phyloP scores from a whole-genome alignment of 2,329 filamentous ascomycete species.

The Botrytis tulipae region DNA sequence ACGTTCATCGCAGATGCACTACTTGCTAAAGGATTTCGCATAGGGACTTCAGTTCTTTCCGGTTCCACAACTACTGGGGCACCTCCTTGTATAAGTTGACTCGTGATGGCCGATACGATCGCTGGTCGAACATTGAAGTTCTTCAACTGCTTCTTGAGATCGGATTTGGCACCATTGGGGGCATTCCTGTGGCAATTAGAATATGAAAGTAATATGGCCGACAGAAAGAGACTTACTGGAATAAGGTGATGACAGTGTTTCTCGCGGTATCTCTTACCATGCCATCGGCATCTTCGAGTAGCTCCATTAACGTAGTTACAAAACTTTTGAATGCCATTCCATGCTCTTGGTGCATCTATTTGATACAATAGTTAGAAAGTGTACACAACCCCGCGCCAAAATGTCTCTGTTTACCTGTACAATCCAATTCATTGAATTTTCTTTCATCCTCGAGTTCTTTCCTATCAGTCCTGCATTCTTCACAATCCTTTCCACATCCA shows the following conservation, averaged over 20 bases:
- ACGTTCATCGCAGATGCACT: slow-evolving; percentile 49
- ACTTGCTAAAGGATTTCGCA: slow-evolving; percentile 48
- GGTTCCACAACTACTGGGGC: slow-evolving; percentile 34
- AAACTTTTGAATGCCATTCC: slow-evolving; percentile 79
- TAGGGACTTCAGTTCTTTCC: slow-evolving; percentile 41
- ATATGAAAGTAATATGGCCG: too few species aligned
- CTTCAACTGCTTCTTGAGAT: slow-evolving; percentile 82
- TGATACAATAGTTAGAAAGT: not conserved
- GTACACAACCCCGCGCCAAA: not conserved
- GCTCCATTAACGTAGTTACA: slow-evolving; percentile 77
- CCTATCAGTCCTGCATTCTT: slow-evolving; percentile 75
- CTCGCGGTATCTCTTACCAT: slow-evolving; percentile 84
- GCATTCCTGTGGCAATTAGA: slow-evolving; percentile 56
- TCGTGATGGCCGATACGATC: slow-evolving; percentile 78
- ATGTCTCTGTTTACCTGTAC: slow-evolving; percentile 56
- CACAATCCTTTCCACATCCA: slow-evolving; percentile 77
- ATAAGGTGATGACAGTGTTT: slow-evolving; percentile 79
- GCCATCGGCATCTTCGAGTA: slow-evolving; percentile 87
- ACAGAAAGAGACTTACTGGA: slow-evolving; percentile 55
- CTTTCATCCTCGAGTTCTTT: slow-evolving; percentile 81
- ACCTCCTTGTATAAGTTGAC: slow-evolving; percentile 61
- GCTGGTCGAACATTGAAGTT: slow-evolving; percentile 82
- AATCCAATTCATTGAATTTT: slow-evolving; percentile 81
- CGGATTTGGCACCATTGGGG: slow-evolving; percentile 78
- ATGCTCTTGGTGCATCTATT: slow-evolving; percentile 75